Evolutionary conservation across 805 yeast genomes (phyloP).

Genomic region (Monosporozyma servazzii): DNA sequence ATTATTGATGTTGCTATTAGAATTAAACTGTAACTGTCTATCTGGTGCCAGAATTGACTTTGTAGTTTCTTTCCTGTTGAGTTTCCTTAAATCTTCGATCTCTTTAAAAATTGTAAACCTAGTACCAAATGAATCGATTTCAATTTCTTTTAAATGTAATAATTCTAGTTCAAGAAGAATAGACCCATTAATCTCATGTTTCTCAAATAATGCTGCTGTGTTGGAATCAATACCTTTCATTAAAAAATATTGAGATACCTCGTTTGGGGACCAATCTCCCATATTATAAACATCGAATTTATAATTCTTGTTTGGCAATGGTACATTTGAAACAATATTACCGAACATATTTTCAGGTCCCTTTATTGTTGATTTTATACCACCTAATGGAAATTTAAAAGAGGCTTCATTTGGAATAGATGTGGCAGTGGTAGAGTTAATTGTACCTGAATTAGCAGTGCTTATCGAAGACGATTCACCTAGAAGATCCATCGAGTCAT

Average conservation of each 20-base stretch:
- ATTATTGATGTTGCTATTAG: neutral
- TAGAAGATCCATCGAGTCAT: slow-evolving; percentile 19
- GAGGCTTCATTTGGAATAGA: neutral
- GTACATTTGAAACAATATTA: neutral
- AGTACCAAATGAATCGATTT: slow-evolving; percentile 87
- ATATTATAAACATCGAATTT: slow-evolving; percentile 28
- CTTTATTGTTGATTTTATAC: neutral
- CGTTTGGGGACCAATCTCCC: slow-evolving; percentile 68
- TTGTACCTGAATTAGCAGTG: neutral
- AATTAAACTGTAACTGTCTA: neutral
- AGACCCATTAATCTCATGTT: slow-evolving; percentile 81
- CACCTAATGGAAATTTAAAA: neutral
- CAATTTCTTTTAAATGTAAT: slow-evolving; percentile 80
- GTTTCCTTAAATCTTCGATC: slow-evolving; percentile 51
- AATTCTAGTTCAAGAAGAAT: slow-evolving; percentile 80
- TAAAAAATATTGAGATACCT: slow-evolving; percentile 71
- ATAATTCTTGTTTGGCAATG: neutral
- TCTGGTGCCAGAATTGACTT: neutral
- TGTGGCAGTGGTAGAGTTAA: neutral
- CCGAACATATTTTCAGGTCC: neutral
- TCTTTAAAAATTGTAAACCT: slow-evolving; percentile 85
- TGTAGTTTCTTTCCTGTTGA: neutral
- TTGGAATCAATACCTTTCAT: slow-evolving; percentile 60
- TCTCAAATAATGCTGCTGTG: slow-evolving; percentile 65
- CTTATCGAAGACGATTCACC: slow-evolving; percentile 3